Percentiles rank a stretch among this genome's conserved stretches.
phyloP scores from a whole-genome alignment of 73 alveolate genomes.

The Loxodes magnus region DNA sequence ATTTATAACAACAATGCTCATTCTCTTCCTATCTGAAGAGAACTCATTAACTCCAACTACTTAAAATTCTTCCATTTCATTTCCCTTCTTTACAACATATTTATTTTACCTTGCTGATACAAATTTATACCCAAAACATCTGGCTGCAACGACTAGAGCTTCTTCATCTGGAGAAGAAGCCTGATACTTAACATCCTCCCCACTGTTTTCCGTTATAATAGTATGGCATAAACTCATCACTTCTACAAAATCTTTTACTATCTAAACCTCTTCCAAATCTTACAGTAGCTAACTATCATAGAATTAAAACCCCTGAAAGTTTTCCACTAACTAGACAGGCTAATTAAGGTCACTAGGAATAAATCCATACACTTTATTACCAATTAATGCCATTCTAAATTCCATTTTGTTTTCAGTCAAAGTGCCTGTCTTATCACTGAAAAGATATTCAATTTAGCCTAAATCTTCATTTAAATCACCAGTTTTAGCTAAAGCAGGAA shows the following conservation, averaged over 20 bases:
- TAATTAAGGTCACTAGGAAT: no score
- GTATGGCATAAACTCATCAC: conserved; percentile 62
- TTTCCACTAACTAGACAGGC: background rate
- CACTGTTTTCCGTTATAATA: conserved; percentile 30
- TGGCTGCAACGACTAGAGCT: conserved; percentile 20
- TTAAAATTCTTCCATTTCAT: conserved; percentile 28
- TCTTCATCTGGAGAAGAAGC: conserved; percentile 25
- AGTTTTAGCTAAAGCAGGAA: conserved; percentile 44
- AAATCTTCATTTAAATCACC: conserved; percentile 72
- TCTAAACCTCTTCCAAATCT: background rate
- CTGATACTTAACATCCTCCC: conserved; percentile 14
- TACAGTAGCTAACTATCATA: background rate
- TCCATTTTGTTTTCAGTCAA: conserved; percentile 52
- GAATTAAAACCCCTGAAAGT: background rate
- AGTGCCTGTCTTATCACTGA: conserved; percentile 62
- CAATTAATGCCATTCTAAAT: conserved; percentile 18
- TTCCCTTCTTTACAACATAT: background rate
- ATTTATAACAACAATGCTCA: conserved; percentile 65
- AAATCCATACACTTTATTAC: conserved; percentile 1
- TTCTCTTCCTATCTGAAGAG: conserved; percentile 76
- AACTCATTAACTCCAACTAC: conserved; percentile 68
- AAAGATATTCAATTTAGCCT: conserved; percentile 51
- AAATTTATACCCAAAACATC: conserved; percentile 4
- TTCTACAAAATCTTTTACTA: conserved; percentile 20
- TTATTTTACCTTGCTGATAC: background rate